Evolutionary conservation across 805 yeast species (phyloP).

Genomic region (Kodamaea fukazawae): DNA sequence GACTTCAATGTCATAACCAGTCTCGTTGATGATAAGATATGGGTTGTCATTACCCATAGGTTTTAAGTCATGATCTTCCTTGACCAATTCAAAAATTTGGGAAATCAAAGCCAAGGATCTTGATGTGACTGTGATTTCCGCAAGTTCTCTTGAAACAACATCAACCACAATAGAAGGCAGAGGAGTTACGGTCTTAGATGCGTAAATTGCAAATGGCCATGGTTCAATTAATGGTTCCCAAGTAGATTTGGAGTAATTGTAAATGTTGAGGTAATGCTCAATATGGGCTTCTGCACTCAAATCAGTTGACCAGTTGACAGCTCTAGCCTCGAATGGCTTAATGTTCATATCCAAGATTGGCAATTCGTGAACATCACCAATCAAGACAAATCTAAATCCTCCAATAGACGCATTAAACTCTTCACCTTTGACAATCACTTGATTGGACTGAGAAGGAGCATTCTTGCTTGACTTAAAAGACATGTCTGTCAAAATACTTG

Average conservation of each 20-base stretch:
- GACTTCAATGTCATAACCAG: slow-evolving; percentile 76
- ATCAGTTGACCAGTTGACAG: slow-evolving; percentile 85
- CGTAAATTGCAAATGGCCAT: slow-evolving; percentile 75
- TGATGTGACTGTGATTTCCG: slow-evolving; percentile 80
- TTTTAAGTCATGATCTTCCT: slow-evolving; percentile 51
- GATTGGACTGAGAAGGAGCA: slow-evolving; percentile 20
- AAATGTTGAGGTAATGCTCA: slow-evolving; percentile 68
- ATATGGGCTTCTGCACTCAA: slow-evolving; percentile 65
- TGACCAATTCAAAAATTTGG: slow-evolving; percentile 59
- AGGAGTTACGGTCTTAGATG: slow-evolving; percentile 48
- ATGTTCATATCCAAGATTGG: slow-evolving; percentile 80
- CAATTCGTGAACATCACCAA: slow-evolving; percentile 88
- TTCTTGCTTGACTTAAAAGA: slow-evolving; percentile 31
- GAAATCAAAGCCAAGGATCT: slow-evolving; percentile 75
- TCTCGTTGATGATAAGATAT: slow-evolving; percentile 74
- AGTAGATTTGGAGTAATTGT: slow-evolving; percentile 82
- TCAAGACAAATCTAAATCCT: slow-evolving; percentile 76
- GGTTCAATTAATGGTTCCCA: slow-evolving; percentile 96
- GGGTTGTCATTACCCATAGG: slow-evolving; percentile 82
- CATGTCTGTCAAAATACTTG: slow-evolving; percentile 55
- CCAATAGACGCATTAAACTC: slow-evolving; percentile 61
- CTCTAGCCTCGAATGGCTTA: slow-evolving; percentile 63
- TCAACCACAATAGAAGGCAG: slow-evolving; percentile 57
- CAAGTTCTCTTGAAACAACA: slow-evolving; percentile 68
- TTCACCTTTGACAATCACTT: slow-evolving; percentile 62